Evolutionary conservation across 2,329 filamentous ascomycete genomes (phyloP), one percentile per base, ranked within the genome.

Genomic region (Fusarium papillatum): DNA sequence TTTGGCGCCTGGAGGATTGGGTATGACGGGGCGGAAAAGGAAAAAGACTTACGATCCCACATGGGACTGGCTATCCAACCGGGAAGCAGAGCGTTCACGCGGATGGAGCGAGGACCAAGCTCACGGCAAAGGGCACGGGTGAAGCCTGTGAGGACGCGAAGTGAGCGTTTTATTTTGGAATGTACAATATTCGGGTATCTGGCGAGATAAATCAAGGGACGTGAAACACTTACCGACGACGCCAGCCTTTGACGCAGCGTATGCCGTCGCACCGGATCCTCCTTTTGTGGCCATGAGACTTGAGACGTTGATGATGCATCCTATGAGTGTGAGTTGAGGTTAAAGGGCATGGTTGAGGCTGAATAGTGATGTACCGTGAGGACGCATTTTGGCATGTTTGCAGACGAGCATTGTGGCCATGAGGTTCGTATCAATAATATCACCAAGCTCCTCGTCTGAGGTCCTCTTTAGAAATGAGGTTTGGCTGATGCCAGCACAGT

Each of bases 1-100:
- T 64, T 26, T 19, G 46, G 64, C 38, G 64, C 69, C 43, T 53
- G 67, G 41, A 62, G 48, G 66, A 69, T 69, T 50, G 64, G 64
- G 66, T 55, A 59, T n/a, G 61, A 66, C 29, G 65, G 68, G 65
- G 63, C 68, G 64, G 64, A 74, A 72, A 70, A 71, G 71, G 70
- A 43, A 72, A 70, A 46, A 71, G 65, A 83, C 86, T 84, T 84
- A 96, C 94, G 87, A 81, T 89, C 84, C 76, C 93, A 95, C 95
- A 98, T 97, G 60, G 91, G 89, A 57, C 95, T 96, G 68, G 94
- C 88, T 76, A 97, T 93, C 86, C 96, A 98, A 9, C 95, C 95
- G 1, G 95, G 95, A 50, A 96, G 86, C 75, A 98, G 91, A 34
- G 93, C 93, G 84, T 98, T 98, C 59, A 95, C 93, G 36, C 95